Base-by-base conservation (phyloP, 345 rosid genomes). In the Salix purpurea region DNA sequence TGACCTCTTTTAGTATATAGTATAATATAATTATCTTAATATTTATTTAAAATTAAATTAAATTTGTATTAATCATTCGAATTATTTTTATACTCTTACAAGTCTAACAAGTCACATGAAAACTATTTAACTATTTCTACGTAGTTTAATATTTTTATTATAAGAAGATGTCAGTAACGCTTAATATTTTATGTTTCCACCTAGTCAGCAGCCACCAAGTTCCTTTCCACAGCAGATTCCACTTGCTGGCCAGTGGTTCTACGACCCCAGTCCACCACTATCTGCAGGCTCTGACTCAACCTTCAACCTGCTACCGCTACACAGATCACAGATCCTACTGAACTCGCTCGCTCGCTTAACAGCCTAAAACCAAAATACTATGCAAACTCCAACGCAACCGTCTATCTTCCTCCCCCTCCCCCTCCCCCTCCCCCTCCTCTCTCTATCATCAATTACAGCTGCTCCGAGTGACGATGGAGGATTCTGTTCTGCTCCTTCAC, bases 401-500 rank as follows among this genome's bases (percentile, higher is more conserved):
- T 60, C 70, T 28, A 5, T 32, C 34, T 11, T 39, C 12, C 42
- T 39, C 42, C 67, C 54, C 68, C 58, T 73, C 46, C 26, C 9
- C 42, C 42, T 39, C 42, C 67, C n/a, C n/a, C 24, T 67, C 68
- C 58, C 61, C 46, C 24, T 67, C 16, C 15, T 54, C 64, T 65
- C 54, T 28, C 48, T 67, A 9, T n/a, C 56, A 14, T 52, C 66
- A 66, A 50, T 72, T 39, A 67, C 69, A 12, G 26, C 30, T 19
- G 52, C 12, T 58, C 73, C 60, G 62, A n/a, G 62, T 76, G 76
- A 83, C 61, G 88, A 85, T 75, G 91, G 79, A 79, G 93, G 98
- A 70, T 91, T 89, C 83, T 96, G 98, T 80, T 87, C 91, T 67
- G 96, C 88, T 64, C 86, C 88, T 54, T 77, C 90, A 37, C 69